Evolutionary conservation across 176 grass and related monocot species (phyloP).

Genomic region (Aegilops umbellulata): DNA sequence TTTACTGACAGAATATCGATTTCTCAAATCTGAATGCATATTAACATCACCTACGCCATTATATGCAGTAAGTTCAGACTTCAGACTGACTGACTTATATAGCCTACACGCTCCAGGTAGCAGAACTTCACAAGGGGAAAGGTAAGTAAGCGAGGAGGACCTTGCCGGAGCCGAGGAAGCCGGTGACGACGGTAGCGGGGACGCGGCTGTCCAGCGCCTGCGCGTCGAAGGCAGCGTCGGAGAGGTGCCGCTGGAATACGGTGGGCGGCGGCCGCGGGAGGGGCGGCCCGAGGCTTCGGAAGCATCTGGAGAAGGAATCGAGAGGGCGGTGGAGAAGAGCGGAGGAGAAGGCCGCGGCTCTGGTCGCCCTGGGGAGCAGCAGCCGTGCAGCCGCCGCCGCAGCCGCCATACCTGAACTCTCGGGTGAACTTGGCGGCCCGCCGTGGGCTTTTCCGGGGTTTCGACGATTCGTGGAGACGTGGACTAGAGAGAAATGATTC

Average conservation of each 20-base stretch:
- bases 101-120: not conserved
- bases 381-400: slow-evolving; percentile 30
- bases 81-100: not conserved
- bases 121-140: not conserved
- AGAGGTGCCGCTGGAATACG: slow-evolving; percentile 15
- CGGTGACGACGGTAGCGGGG: slow-evolving; percentile 71
- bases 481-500: not conserved
- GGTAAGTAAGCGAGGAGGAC: slow-evolving; percentile 19
- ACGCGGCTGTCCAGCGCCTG: slow-evolving; percentile 59
- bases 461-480: not conserved
- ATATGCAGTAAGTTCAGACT: not conserved
- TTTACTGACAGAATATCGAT: not conserved
- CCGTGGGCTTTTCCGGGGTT: not conserved
- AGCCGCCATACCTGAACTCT: slow-evolving; percentile 16
- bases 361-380: slow-evolving; percentile 41
- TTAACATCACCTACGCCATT: not conserved
- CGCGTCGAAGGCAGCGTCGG: slow-evolving; percentile 32
- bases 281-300: slow-evolving; percentile 11
- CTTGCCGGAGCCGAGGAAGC: slow-evolving; percentile 74
- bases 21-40: not conserved
- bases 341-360: slow-evolving; percentile 11
- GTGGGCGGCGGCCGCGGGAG: not conserved
- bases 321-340: slow-evolving; percentile 15
- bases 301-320: slow-evolving; percentile 12
- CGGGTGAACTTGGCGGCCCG: not conserved